Conservation (phyloP, 441 rosid species). For the Hura crepitans region DNA sequence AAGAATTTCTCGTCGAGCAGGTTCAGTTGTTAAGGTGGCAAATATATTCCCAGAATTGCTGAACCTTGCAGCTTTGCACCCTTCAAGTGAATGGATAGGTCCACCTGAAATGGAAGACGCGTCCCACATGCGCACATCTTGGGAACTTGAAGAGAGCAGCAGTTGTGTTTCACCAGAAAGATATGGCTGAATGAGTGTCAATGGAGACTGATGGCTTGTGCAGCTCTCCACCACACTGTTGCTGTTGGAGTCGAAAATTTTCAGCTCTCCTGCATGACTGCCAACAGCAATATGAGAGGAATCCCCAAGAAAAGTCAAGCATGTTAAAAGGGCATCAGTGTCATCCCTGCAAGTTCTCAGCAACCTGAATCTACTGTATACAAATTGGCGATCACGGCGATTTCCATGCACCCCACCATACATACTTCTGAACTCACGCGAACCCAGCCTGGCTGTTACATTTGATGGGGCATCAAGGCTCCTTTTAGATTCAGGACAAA, state of each 20-base stretch:
- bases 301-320: constrained; percentile 73
- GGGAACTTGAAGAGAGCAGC: constrained; percentile 82
- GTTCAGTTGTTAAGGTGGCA: constrained; percentile 67
- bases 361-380: constrained; percentile 91
- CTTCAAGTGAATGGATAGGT: constrained; percentile 67
- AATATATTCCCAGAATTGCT: constrained; percentile 74
- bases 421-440: constrained; percentile 68
- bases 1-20: constrained; percentile 67
- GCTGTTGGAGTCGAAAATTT: constrained; percentile 67
- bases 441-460: constrained; percentile 81
- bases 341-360: constrained; percentile 98
- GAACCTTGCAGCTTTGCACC: constrained; percentile 88
- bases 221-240: constrained; percentile 67
- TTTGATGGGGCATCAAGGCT: constrained; percentile 88
- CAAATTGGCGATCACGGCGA: constrained; percentile 92
- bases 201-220: constrained; percentile 73
- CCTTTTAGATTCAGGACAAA: constrained; percentile 94
- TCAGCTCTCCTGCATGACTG: constrained; percentile 83
- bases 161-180: constrained; percentile 57
- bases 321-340: constrained; percentile 64
- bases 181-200: constrained; percentile 69
- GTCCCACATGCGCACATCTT: constrained; percentile 90
- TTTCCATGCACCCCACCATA: constrained; percentile 92
- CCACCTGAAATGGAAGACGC: constrained; percentile 67
- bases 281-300: constrained; percentile 81